Evolutionary conservation across 352 stramenopile genomes (phyloP), one percentile per base, ranked within the genome.

Genomic region (Globisporangium polare): DNA sequence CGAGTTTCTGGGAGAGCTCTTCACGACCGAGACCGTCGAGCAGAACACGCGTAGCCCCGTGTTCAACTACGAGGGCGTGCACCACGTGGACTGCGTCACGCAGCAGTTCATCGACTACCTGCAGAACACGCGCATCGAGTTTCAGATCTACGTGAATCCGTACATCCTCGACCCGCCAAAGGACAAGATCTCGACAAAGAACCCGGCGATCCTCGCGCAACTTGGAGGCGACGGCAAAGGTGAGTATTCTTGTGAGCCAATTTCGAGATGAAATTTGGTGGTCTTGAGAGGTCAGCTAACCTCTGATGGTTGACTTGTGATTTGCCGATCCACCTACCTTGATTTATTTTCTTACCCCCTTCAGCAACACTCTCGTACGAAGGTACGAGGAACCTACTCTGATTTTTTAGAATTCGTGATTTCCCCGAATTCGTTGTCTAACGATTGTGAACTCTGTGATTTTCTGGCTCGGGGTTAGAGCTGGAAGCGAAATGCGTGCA

Each of bases 1-100:
- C 68, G 88, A 97, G 58, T 97, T 98, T 46, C 72, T 97, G 4
- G 92, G 89, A 12, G 88, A 98, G 65, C 82, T 92, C 9, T 97
- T 95, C 66, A 97, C 85, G 49, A 97, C 92, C 10, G 92, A 97
- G 56, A 93, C 80, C 55, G 88, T 97, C 18, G 86, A 97, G 68
- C 86, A 95, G 49, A 87, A 92, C 53, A 94, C 88, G 26, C 74
- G 85, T 18, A 97, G 86, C 37, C 81, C 92, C 1, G 80, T 88
- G 33, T 96, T 98, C 60, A 93, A 95, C 63, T 98, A 97, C 72
- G 74, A 89, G 52, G 86, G 76, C 33, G 71, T 96, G 17, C 92
- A 97, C 65, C 84, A 96, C 54, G 77, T 98, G 4, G 70, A 85
- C 47, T 86, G 75, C 33, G 90, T 97, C 24, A 96, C 88, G 26